Conservation (phyloP, 225 moss, liverwort and hornwort genomes). For the Marchantia paleacea region DNA sequence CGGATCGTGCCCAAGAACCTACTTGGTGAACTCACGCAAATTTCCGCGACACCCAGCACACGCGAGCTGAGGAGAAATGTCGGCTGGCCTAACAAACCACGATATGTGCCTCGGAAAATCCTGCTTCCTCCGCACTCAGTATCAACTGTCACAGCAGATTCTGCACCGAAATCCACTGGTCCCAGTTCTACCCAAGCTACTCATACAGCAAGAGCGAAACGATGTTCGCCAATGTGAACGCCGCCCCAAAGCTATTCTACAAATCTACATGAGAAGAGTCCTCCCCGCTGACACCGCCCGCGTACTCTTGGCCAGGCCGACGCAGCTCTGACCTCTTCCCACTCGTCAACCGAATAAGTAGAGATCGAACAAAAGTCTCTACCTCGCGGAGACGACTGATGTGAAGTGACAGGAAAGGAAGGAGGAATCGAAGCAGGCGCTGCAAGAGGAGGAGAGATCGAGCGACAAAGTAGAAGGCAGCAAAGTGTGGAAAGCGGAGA, state of each 20-base stretch:
- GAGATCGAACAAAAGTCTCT: neutral
- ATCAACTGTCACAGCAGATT: too few relatives aligned
- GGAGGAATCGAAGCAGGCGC: neutral
- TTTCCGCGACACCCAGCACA: neutral
- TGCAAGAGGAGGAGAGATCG: neutral
- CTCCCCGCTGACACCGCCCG: neutral
- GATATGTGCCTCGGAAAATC: too few relatives aligned
- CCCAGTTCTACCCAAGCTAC: neutral
- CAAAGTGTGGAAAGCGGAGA: neutral
- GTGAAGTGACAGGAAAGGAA: neutral
- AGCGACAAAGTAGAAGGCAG: neutral
- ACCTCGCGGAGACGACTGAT: neutral
- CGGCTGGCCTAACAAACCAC: neutral
- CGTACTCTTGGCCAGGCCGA: neutral
- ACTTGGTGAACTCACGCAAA: neutral
- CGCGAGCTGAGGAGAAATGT: neutral
- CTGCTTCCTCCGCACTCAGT: neutral
- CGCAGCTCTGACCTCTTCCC: neutral
- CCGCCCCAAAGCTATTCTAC: neutral
- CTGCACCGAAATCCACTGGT: neutral
- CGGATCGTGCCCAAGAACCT: neutral
- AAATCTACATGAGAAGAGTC: slow-evolving; percentile 9
- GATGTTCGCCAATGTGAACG: slow-evolving; percentile 1
- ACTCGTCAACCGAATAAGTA: neutral
- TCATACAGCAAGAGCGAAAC: neutral